phyloP scores from a whole-genome alignment of 192 early-diverging fungal genomes.

The Linnemannia exigua region DNA sequence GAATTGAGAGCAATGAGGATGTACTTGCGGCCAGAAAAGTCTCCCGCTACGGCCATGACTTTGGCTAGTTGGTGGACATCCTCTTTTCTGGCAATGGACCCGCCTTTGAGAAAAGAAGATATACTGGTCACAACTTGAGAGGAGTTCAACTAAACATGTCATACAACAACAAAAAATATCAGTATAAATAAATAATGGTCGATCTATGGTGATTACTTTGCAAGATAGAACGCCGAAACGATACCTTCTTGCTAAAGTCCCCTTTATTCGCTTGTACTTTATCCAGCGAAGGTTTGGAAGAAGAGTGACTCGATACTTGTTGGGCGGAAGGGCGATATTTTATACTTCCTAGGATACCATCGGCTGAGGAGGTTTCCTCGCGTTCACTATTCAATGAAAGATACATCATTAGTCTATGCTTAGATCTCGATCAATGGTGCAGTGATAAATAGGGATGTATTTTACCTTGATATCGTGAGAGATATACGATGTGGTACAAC shows the following conservation, averaged over 20 bases:
- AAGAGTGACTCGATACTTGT: background rate
- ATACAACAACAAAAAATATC: background rate
- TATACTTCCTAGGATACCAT: constrained; percentile 18
- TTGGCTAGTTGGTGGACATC: constrained; percentile 2
- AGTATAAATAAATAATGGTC: background rate
- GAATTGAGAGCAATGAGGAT: constrained; percentile 31
- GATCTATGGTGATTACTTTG: background rate
- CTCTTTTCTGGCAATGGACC: constrained; percentile 7
- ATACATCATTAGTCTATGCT: background rate
- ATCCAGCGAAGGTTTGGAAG: background rate
- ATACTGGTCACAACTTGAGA: background rate
- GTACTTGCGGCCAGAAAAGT: constrained; percentile 10
- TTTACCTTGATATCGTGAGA: background rate
- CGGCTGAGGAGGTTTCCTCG: constrained; percentile 19
- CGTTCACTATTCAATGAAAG: background rate
- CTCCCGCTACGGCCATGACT: constrained; percentile 10
- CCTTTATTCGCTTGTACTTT: background rate
- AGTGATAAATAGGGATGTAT: background rate
- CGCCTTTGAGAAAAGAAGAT: constrained; percentile 21
- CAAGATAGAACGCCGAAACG: too few species aligned
- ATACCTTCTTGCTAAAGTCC: background rate
- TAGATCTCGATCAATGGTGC: background rate
- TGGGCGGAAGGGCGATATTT: background rate
- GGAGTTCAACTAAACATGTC: background rate
- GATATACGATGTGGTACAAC: background rate